These are phyloP conservation scores for Puccinia horiana DNA, from an alignment of 1,284 basidiomycete genomes.

Conservation along the genomic window DNA sequence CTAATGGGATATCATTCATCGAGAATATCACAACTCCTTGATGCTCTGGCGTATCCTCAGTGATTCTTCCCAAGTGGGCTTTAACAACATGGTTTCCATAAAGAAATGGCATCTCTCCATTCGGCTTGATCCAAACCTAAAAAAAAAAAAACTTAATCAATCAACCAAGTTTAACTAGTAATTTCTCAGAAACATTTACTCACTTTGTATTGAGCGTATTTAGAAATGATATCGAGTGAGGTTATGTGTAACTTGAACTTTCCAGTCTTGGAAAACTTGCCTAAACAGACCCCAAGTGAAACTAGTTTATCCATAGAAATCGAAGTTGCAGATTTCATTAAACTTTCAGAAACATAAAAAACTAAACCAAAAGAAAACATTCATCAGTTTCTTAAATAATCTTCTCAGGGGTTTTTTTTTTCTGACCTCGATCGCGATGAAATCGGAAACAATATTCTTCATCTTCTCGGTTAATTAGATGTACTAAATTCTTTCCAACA, in stretches of 20 bases:
- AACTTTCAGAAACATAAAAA: constrained; percentile 88
- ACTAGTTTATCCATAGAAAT: constrained; percentile 89
- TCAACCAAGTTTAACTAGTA: too few species aligned
- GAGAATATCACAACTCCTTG: constrained; percentile 95
- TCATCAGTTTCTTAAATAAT: neutral
- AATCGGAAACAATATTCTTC: constrained; percentile 86
- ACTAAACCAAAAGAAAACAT: constrained; percentile 61
- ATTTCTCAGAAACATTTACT: constrained; percentile 51
- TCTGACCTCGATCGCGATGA: constrained; percentile 72
- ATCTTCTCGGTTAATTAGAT: constrained; percentile 80
- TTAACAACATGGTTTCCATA: constrained; percentile 99
- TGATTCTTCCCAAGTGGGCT: constrained; percentile 97
- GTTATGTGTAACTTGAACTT: constrained; percentile 98
- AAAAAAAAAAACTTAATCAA: too few species aligned
- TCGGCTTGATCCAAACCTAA: constrained; percentile 98
- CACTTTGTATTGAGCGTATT: constrained; percentile 98
- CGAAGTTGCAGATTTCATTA: constrained; percentile 88
- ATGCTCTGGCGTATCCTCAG: constrained; percentile 98
- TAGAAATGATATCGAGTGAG: constrained; percentile 85
- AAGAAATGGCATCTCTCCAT: constrained; percentile 98
- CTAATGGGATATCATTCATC: constrained; percentile 90
- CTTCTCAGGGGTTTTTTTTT: neutral
- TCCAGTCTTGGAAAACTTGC: constrained; percentile 95
- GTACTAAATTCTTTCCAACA: constrained; percentile 51
- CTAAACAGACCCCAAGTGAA: constrained; percentile 92